Evolutionary conservation across 257 asterid genomes (phyloP), one percentile per base, ranked within the genome.

Genomic region (Solanum corneliomulleri): DNA sequence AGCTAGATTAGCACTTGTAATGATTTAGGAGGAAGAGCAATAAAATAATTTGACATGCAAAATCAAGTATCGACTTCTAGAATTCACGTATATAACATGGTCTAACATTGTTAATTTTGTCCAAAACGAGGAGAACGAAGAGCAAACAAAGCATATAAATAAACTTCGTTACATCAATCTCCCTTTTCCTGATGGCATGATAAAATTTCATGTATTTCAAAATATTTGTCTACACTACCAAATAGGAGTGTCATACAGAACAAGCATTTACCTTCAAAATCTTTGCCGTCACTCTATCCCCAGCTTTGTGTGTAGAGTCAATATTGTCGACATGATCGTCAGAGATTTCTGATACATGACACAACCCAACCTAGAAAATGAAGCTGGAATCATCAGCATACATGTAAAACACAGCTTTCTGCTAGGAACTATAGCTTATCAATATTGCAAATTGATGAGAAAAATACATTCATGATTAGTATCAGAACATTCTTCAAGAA

Each of bases 311-410:
- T 83, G 80, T 88, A 42, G 92, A 58, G 86, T 89, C 95, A 85
- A 92, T 87, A 87, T 90, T 90, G 82, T 92, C 96, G 33, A 91
- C 80, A 86, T 82, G 95, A 83, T 92, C 94, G 91, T 97, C 99
- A 89, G 97, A 94, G 88, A 97, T 92, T 94, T 96, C 98, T 4
- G 99, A 97, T 78, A 96, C 89, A 88, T 97, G 99, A 93, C 99
- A 97, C 88, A 97, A 89, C 76, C 99, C 99, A 78, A 96, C 99
- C 99, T 97, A 90, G 70, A 80, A 83, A 88, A 86, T 91, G 84
- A 70, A 71, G 37, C 83, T 71, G 89, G 47, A 47, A 88, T 33
- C 69, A 78, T 72, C 81, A 88, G 88, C 85, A 86, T 72, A 91
- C 29, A 77, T 75, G 89, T 47, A 42, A 45, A 77, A 14, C 41